These are phyloP conservation scores for Macaranga tanarius DNA, from an alignment of 441 rosid genomes.

Conservation along the genomic window DNA sequence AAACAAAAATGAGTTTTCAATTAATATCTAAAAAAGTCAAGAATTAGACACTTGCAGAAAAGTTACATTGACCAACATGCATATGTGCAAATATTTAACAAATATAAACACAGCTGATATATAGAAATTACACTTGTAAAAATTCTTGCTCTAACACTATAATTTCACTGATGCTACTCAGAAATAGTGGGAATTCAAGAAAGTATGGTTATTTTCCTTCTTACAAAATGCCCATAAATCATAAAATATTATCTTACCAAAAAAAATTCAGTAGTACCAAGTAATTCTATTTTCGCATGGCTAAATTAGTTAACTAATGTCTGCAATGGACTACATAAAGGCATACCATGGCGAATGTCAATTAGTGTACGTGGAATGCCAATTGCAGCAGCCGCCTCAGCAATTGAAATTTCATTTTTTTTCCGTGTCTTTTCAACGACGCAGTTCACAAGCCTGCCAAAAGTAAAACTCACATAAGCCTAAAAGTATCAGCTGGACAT, in stretches of 20 bases:
- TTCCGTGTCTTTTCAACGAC: conserved; percentile 82
- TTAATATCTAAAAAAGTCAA: not conserved
- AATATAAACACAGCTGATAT: not conserved
- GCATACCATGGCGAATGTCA: conserved; percentile 91
- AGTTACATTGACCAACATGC: not conserved
- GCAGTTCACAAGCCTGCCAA: conserved; percentile 86
- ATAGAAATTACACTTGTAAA: not conserved
- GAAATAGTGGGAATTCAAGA: not conserved
- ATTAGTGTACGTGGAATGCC: conserved; percentile 85
- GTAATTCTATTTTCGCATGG: not conserved
- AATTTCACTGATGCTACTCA: not conserved
- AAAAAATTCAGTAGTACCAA: not conserved
- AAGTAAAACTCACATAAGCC: conserved; percentile 9
- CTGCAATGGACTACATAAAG: not conserved
- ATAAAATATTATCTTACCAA: not conserved
- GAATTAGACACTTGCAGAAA: not conserved
- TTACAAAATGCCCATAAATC: not conserved
- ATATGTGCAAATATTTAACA: conserved; percentile 5
- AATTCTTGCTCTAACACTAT: not conserved
- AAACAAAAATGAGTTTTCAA: conserved; percentile 10
- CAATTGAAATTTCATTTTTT: conserved; percentile 66
- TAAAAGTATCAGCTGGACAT: not conserved
- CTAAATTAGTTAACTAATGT: not conserved
- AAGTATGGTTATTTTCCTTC: not conserved
- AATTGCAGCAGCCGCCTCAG: conserved; percentile 78